Percentiles rank a stretch among this genome's conserved stretches.
These are phyloP conservation scores for Microcyclosporella mali DNA, from an alignment of 2,329 filamentous ascomycete species.

Conservation along the genomic window DNA sequence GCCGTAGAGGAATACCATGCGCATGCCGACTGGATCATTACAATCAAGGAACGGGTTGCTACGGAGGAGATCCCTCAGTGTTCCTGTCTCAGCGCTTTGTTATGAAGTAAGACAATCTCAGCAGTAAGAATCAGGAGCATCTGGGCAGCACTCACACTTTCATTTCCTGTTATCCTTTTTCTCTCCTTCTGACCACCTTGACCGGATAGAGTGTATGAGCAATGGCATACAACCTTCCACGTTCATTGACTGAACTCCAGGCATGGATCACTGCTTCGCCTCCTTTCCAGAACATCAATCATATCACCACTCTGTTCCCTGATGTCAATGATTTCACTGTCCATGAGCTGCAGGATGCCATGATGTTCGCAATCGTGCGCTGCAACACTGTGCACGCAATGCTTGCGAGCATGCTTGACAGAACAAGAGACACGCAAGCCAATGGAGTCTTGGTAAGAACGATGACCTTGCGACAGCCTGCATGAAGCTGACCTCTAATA, in stretches of 20 bases:
- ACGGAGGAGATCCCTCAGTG: no score
- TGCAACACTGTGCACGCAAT: background rate
- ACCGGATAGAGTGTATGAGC: no score
- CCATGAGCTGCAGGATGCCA: slow-evolving; percentile 1
- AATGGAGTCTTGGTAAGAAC: background rate
- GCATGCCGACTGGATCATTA: no score
- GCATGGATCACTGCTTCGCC: slow-evolving; percentile 2
- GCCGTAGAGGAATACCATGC: no score
- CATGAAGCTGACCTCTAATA: background rate
- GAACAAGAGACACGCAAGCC: background rate
- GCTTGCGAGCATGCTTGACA: background rate
- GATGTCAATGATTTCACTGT: slow-evolving; percentile 6
- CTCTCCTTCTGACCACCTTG: no score
- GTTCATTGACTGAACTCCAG: background rate
- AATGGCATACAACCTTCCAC: no score
- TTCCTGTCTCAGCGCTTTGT: no score
- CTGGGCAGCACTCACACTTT: no score
- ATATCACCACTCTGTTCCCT: background rate
- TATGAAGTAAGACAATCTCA: no score
- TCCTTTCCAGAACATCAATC: slow-evolving; percentile 4
- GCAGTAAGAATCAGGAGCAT: no score
- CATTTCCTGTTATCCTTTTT: no score
- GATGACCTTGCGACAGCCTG: background rate
- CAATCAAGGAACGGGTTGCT: no score
- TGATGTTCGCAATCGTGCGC: background rate